Evolutionary conservation across 495 filamentous ascomycete genomes (phyloP).

Genomic region (Penicillium turbatum): DNA sequence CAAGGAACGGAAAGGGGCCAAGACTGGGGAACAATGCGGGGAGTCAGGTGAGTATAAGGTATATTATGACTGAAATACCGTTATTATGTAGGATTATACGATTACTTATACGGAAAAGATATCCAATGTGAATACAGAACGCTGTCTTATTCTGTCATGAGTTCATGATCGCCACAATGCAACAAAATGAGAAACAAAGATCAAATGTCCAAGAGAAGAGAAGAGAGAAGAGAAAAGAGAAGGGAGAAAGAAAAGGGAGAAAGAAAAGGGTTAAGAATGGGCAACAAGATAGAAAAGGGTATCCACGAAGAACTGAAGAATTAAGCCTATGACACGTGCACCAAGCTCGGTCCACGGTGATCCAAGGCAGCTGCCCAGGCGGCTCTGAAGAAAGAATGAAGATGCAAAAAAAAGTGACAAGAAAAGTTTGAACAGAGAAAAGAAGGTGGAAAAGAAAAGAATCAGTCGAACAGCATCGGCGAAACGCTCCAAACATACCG

Average conservation of each 20-base stretch:
- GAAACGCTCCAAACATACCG: constrained; percentile 20
- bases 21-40: constrained; percentile 4
- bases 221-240: constrained; percentile 9
- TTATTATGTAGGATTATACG: too few species aligned
- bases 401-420: constrained; percentile 6
- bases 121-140: constrained; percentile 9
- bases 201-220: constrained; percentile 14
- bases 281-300: constrained; percentile 23
- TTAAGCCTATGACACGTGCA: constrained; percentile 21
- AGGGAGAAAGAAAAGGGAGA: constrained; percentile 7
- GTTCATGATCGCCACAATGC: constrained; percentile 5
- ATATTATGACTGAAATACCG: too few species aligned
- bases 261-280: constrained; percentile 7
- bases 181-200: constrained; percentile 7
- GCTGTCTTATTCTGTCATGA: constrained; percentile 22
- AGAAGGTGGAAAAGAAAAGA: constrained; percentile 3
- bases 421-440: constrained; percentile 11
- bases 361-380: constrained; percentile 31
- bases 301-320: constrained; percentile 29
- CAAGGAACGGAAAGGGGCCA: background rate
- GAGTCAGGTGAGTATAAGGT: background rate
- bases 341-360: constrained; percentile 7
- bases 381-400: constrained; percentile 16
- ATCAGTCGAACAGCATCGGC: too few species aligned
- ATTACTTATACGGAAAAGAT: too few species aligned